Evolutionary conservation across 2,329 filamentous ascomycete species (phyloP), one percentile per base, ranked within the genome.

Genomic region (Penicillium sp.): DNA sequence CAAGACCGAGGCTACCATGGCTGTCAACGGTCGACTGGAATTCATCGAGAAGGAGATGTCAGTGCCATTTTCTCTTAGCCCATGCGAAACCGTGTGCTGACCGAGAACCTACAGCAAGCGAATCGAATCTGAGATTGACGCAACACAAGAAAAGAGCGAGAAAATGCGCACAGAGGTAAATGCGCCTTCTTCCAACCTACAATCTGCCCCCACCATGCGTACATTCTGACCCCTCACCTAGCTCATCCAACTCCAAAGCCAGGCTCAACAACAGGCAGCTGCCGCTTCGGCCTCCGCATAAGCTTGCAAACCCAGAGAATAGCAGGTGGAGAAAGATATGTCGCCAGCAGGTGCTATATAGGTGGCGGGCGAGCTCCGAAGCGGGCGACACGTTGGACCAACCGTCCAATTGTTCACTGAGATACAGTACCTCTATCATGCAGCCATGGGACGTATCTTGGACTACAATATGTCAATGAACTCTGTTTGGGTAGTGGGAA

Each of bases 41-140:
- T 97, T 92, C 65, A 99, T 99, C 58, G 81, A 85, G 58, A 89
- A 92, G 64, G 92, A 99, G 68, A 93, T 97, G 90, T 95, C 69
- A 70, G 84, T 68, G 46, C 30, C 11, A 25, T 16, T 19, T 14
- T 14, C 18, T 44, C n/a, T 44, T 27, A 8, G 12, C 11, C 12
- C 11, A 3, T 30, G 11, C 30, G 13, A 16, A 41, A 39, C 37
- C 22, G 22, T 16, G 30, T 11, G 16, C 50, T 54, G 33, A 57
- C 51, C 41, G 22, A 47, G 37, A 16, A 34, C 28, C 18, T 37
- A 38, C 54, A 87, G 83, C 65, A 82, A 82, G 64, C 77, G 85
- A 22, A 79, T 87, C 41, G 86, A 88, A 64, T 75, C 74, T 39
- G 81, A 84, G 62, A 86, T 88, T 56, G 74, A 78, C 55, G 80